Evolutionary conservation across 306 rosid species (phyloP), one percentile per base, ranked within the genome.

Genomic region (Malus asiatica): DNA sequence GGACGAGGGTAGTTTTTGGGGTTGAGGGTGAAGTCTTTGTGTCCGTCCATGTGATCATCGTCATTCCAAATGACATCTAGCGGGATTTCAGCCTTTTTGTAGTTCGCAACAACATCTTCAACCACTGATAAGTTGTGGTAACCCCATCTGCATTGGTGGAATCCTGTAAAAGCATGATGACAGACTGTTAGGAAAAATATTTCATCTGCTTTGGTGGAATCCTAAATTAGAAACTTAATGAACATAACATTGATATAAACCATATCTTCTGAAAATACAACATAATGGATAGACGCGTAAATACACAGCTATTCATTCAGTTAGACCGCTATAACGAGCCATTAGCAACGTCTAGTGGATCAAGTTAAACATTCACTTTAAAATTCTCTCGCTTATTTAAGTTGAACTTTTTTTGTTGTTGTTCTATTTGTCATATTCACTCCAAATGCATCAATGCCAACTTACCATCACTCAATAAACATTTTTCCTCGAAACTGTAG

Each of bases 121-220:
- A 92, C 89, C 29, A 95, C 97, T 22, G 98, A 95, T 67, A 95
- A 81, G 80, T 95, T 95, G 81, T 92, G 98, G 87, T 95, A 95
- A 72, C 98, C 98, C 97, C 97, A 92, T 89, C 97, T 90, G 85
- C 97, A 95, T 77, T 95, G 98, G 78, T 95, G 98, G 87, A 95
- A 95, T 77, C 98, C 98, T 95, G 79, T 30, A 78, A 58, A 58
- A 58, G 30, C 12, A 22, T 11, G 63, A 12, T 58, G 15, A 58
- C 63, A 58, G 11, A 23, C 23, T 11, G 32, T 51, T 13, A 71
- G 29, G 46, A 4, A 5, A 14, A 18, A 29, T 1, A 27, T 51
- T 51, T 51, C 20, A 51, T 5, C 8, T 1, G 53, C 53, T 4
- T 46, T 5, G 53, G 18, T 4, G 19, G 53, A 48, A 5, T 48